A percentile compares a stretch with the other conserved stretches of the same genome.
Conservation (phyloP, 805 yeast genomes). For the Naumovozyma castellii region DNA sequence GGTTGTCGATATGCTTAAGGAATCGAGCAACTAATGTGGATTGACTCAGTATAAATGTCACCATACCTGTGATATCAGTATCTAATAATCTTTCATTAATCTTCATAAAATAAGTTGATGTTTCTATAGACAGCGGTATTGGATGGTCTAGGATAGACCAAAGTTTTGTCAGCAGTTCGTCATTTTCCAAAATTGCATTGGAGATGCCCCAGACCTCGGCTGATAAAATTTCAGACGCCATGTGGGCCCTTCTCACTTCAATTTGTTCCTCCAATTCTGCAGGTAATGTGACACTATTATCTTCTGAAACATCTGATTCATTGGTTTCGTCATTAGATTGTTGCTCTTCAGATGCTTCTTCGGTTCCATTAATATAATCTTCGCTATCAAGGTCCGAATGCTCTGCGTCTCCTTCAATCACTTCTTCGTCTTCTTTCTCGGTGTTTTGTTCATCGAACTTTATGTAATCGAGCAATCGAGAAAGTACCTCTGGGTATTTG, state of each 20-base stretch:
- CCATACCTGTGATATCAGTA: slow-evolving; percentile 76
- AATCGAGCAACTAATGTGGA: slow-evolving; percentile 68
- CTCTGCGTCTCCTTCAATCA: slow-evolving; percentile 3
- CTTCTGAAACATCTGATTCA: slow-evolving; percentile 25
- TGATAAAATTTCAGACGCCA: slow-evolving; percentile 81
- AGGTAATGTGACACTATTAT: slow-evolving; percentile 22
- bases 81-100: slow-evolving; percentile 84
- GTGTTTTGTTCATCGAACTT: slow-evolving; percentile 35
- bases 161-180: slow-evolving; percentile 51
- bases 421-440: not conserved
- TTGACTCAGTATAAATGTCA: slow-evolving; percentile 58
- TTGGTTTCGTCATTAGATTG: slow-evolving; percentile 11
- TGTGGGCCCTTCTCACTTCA: slow-evolving; percentile 42
- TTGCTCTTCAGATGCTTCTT: slow-evolving; percentile 7
- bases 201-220: slow-evolving; percentile 93
- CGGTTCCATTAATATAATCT: slow-evolving; percentile 4
- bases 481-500: slow-evolving; percentile 66
- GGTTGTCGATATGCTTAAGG: slow-evolving; percentile 79
- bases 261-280: slow-evolving; percentile 32
- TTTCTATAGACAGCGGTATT: slow-evolving; percentile 58
- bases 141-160: slow-evolving; percentile 74
- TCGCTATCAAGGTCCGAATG: slow-evolving; percentile 2
- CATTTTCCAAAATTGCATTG: slow-evolving; percentile 75
- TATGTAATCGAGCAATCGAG: slow-evolving; percentile 58
- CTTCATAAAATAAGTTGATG: slow-evolving; percentile 84